Evolutionary conservation across 331 rosid genomes (phyloP).

Genomic region (Pyracantha coccinea): DNA sequence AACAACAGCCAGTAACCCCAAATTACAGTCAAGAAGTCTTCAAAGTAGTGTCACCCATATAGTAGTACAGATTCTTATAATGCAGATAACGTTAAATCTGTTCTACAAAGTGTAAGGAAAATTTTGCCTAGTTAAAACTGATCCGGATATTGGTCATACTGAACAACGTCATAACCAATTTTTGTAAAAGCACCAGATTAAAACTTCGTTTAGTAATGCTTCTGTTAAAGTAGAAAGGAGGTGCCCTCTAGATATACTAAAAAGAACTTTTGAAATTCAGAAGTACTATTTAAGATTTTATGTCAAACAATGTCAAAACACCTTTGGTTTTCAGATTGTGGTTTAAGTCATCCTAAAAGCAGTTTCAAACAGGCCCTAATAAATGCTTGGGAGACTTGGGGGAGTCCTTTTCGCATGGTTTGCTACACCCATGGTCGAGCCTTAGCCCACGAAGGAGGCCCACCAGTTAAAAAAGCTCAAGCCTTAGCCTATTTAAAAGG

Average conservation of each 20-base stretch:
- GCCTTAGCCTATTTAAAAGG: neutral
- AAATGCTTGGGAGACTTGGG: neutral
- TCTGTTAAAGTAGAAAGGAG: neutral
- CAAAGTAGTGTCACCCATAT: neutral
- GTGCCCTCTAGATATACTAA: neutral
- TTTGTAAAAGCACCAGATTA: neutral
- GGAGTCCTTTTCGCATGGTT: neutral
- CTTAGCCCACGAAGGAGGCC: neutral
- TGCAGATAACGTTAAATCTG: neutral
- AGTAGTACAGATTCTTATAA: neutral
- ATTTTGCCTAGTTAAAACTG: neutral
- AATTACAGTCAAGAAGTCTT: neutral
- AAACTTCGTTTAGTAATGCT: neutral
- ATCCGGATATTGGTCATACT: neutral
- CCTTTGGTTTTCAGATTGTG: neutral
- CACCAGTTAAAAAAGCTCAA: neutral
- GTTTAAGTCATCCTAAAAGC: neutral
- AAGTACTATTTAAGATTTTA: neutral
- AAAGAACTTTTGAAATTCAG: neutral
- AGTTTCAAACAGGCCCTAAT: neutral
- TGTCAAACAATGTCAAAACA: neutral
- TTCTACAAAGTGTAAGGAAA: neutral
- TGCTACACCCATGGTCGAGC: neutral
- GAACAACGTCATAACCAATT: neutral
- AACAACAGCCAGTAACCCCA: neutral